Percentiles rank a stretch among this genome's conserved stretches.
Evolutionary conservation across 768 basidiomycete species (phyloP).

Genomic region (Phaffia australis): DNA sequence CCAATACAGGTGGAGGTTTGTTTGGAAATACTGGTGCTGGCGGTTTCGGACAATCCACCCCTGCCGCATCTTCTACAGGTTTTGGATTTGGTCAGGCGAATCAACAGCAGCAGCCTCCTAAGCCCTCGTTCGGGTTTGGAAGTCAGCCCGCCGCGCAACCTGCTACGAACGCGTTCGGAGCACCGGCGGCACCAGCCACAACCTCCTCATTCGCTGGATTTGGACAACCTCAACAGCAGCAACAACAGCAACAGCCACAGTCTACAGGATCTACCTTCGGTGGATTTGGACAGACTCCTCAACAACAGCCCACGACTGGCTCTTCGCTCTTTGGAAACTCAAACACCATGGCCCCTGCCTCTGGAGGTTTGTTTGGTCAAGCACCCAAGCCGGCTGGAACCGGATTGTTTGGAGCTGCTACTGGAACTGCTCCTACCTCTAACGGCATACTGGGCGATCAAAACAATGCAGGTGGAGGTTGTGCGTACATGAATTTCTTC

Average conservation of each 20-base stretch:
- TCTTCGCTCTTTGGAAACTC: slow-evolving; percentile 28
- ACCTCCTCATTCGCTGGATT: background rate
- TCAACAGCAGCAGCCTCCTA: slow-evolving; percentile 15
- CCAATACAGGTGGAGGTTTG: slow-evolving; percentile 17
- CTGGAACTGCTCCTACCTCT: slow-evolving; percentile 29
- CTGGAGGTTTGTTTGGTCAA: slow-evolving; percentile 27
- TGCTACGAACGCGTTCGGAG: slow-evolving; percentile 8
- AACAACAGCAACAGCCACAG: slow-evolving; percentile 11
- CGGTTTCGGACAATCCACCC: slow-evolving; percentile 31
- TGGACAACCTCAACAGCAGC: slow-evolving; percentile 4
- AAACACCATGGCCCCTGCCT: slow-evolving; percentile 15
- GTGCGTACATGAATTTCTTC: slow-evolving; percentile 6
- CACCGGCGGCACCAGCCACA: background rate
- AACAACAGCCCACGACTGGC: slow-evolving; percentile 3
- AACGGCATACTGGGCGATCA: slow-evolving; percentile 21
- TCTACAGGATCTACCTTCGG: slow-evolving; percentile 12
- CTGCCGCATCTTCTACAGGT: slow-evolving; percentile 27
- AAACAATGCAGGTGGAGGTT: slow-evolving; percentile 9
- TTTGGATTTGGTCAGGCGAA: slow-evolving; percentile 27
- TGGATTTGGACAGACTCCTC: slow-evolving; percentile 11
- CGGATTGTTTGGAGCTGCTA: slow-evolving; percentile 25
- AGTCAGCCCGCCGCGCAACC: slow-evolving; percentile 5
- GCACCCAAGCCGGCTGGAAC: slow-evolving; percentile 28
- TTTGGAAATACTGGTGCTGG: slow-evolving; percentile 22
- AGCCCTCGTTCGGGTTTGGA: slow-evolving; percentile 18